Conservation (phyloP, 225 moss, liverwort and hornwort species). For the Pleurozium schreberi region DNA sequence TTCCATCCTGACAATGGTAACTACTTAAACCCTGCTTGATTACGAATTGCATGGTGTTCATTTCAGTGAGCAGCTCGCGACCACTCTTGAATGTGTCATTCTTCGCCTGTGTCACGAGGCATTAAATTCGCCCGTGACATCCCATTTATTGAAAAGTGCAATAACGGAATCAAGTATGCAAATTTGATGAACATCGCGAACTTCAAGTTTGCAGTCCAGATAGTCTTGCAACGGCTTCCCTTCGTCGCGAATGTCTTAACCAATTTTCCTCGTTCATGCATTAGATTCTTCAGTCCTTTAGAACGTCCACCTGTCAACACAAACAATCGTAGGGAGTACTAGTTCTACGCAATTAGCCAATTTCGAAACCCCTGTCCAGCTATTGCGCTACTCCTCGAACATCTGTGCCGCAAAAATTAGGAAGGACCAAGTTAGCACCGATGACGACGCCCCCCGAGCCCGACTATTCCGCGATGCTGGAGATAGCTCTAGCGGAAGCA, state of each 20-base stretch:
- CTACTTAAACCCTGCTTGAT: not conserved
- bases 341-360: not conserved
- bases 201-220: not conserved
- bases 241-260: too few species aligned
- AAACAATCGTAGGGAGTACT: not conserved
- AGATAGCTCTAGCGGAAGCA: conserved; percentile 31
- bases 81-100: not conserved
- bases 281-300: not conserved
- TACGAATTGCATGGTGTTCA: too few species aligned
- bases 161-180: not conserved
- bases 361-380: too few species aligned
- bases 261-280: not conserved
- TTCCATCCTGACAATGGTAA: too few species aligned
- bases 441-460: not conserved
- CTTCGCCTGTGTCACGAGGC: too few species aligned
- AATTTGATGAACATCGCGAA: not conserved
- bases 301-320: not conserved
- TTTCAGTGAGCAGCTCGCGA: not conserved
- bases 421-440: too few species aligned
- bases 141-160: not conserved
- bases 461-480: conserved; percentile 15
- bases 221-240: not conserved
- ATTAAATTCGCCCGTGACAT: too few species aligned
- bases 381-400: not conserved
- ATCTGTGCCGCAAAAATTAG: not conserved